These are phyloP conservation scores for Colletotrichum endophyticum DNA, from an alignment of 2,329 filamentous ascomycete species.

Conservation along the genomic window DNA sequence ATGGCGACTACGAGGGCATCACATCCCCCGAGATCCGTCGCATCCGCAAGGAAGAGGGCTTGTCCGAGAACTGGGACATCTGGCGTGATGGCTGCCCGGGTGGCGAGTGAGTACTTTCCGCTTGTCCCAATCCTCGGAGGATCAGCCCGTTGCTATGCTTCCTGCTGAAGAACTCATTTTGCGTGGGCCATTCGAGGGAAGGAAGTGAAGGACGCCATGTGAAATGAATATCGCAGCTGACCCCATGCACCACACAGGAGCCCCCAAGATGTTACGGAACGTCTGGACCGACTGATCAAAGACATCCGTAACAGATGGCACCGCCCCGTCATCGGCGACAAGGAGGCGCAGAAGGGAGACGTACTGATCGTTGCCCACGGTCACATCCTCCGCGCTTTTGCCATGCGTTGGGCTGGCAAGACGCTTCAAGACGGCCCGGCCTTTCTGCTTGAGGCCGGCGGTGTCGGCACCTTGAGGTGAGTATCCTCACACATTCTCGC, in stretches of 20 bases:
- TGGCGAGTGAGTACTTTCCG: conserved; percentile 70
- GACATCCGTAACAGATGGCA: conserved; percentile 76
- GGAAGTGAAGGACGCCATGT: background rate
- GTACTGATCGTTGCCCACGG: conserved; percentile 81
- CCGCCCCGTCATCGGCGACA: conserved; percentile 57
- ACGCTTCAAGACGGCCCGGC: conserved; percentile 75
- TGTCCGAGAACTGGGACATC: conserved; percentile 74
- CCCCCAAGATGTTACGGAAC: conserved; percentile 72
- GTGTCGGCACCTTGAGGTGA: conserved; percentile 79
- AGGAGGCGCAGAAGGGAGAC: conserved; percentile 39
- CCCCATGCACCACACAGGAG: conserved; percentile 48
- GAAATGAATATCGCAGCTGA: background rate
- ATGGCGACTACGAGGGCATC: conserved; percentile 85
- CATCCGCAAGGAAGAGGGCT: conserved; percentile 60
- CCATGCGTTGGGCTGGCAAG: conserved; percentile 83
- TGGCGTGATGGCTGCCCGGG: conserved; percentile 88
- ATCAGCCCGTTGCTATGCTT: background rate
- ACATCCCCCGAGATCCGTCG: conserved; percentile 72
- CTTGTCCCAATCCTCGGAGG: background rate
- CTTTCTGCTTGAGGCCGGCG: conserved; percentile 88
- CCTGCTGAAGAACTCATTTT: background rate
- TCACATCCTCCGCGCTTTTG: conserved; percentile 86
- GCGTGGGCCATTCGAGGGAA: background rate
- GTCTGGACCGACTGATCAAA: conserved; percentile 77
- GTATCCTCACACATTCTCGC: conserved; percentile 13